phyloP scores from a whole-genome alignment of 2,329 filamentous ascomycete species.

The Penicillium vulpinum region DNA sequence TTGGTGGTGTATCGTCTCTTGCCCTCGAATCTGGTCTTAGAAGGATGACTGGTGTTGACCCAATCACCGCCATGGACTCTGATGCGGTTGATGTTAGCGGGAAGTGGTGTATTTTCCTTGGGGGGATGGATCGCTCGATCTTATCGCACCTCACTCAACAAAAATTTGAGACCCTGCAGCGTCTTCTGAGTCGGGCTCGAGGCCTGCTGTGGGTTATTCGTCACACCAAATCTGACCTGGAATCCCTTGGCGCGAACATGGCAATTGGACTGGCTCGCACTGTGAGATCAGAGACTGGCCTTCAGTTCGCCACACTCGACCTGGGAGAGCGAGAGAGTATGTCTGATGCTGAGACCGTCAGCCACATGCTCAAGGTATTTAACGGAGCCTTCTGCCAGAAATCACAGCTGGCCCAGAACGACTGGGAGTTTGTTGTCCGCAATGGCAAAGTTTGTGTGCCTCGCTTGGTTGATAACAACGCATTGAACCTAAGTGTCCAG shows the following conservation, averaged over 20 bases:
- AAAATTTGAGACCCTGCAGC: constrained; percentile 19
- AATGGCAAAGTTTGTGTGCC: constrained; percentile 23
- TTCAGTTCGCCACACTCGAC: constrained; percentile 24
- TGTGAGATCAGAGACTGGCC: constrained; percentile 23
- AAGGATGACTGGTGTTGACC: constrained; percentile 13
- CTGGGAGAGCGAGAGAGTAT: constrained; percentile 20
- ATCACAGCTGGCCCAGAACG: constrained; percentile 18
- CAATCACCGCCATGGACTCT: constrained; percentile 7
- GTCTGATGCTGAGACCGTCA: constrained; percentile 16
- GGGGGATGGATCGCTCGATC: constrained; percentile 20
- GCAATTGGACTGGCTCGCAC: constrained; percentile 25
- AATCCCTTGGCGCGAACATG: constrained; percentile 24
- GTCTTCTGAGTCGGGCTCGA: constrained; percentile 17
- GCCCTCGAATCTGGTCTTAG: constrained; percentile 16
- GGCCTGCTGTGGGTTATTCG: constrained; percentile 23
- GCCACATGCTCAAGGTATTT: constrained; percentile 23
- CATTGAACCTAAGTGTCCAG: constrained; percentile 24
- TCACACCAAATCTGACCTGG: constrained; percentile 14
- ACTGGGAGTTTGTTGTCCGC: constrained; percentile 25
- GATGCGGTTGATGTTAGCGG: constrained; percentile 14
- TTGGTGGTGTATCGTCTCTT: constrained; percentile 13
- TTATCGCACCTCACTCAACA: constrained; percentile 19
- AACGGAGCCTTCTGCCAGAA: constrained; percentile 15
- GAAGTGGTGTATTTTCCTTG: constrained; percentile 27
- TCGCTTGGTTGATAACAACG: constrained; percentile 22